Conservation (phyloP, 441 rosid genomes). For the Erodium texanum region DNA sequence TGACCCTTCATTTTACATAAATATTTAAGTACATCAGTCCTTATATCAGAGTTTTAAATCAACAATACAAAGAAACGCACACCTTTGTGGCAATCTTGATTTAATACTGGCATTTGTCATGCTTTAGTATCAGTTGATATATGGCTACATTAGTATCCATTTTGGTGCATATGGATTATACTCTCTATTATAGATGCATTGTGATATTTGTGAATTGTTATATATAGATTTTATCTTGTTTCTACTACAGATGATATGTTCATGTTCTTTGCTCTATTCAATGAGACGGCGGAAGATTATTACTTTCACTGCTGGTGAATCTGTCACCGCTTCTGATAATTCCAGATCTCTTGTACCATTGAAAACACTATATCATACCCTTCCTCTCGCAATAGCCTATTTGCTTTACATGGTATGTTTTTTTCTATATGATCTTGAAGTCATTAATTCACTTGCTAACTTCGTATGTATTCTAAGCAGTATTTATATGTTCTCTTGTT, state of each 20-base stretch:
- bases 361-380: conserved; percentile 59
- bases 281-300: conserved; percentile 62
- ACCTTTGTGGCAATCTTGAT: not conserved
- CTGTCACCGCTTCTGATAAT: conserved; percentile 39
- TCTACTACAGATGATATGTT: conserved; percentile 56
- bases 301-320: conserved; percentile 50
- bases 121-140: not conserved
- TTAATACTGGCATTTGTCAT: not conserved
- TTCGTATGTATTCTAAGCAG: not conserved
- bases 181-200: not conserved
- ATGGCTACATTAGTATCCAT: not conserved
- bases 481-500: conserved; percentile 16
- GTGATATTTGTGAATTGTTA: not conserved
- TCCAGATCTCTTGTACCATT: conserved; percentile 43
- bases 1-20: not conserved
- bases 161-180: not conserved
- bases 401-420: conserved; percentile 76
- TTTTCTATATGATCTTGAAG: not conserved
- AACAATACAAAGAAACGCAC: not conserved
- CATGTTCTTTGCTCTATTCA: conserved; percentile 57
- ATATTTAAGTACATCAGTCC: not conserved
- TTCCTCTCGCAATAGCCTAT: conserved; percentile 71
- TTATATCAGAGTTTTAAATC: not conserved
- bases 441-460: not conserved
- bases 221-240: conserved; percentile 1